These are phyloP conservation scores for Cystofilobasidium capitatum DNA, from an alignment of 768 basidiomycete species.

Conservation along the genomic window DNA sequence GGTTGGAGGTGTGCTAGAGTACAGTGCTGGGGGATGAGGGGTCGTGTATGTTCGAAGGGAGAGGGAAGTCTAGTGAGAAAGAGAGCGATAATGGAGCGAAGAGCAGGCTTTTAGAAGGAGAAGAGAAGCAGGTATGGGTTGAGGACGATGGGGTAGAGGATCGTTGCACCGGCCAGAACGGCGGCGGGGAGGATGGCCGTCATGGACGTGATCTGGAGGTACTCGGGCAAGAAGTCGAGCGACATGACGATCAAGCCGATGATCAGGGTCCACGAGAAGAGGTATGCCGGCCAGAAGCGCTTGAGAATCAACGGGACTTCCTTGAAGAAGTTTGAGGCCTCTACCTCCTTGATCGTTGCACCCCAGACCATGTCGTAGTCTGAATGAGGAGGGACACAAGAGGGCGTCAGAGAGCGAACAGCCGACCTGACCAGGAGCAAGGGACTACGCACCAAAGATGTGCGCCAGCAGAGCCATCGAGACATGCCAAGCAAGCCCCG, in stretches of 20 bases:
- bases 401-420: no score
- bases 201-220: neutral
- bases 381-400: no score
- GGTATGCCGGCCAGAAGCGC: conserved; percentile 15
- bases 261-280: neutral
- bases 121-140: conserved; percentile 88
- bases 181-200: neutral
- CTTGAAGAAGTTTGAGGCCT: conserved; percentile 6
- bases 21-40: neutral
- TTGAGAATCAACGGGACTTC: conserved; percentile 18
- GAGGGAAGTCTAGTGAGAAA: no score
- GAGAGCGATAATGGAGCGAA: neutral
- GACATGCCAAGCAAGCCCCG: conserved; percentile 13
- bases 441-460: no score
- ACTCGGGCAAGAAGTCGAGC: neutral
- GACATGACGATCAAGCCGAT: conserved; percentile 8
- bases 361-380: conserved; percentile 4
- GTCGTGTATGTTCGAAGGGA: neutral
- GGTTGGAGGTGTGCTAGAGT: neutral
- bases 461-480: neutral
- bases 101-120: conserved; percentile 44
- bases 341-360: conserved; percentile 14
- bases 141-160: conserved; percentile 59
- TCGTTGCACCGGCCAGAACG: conserved; percentile 20
- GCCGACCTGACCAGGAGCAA: no score